Percentiles rank a stretch among this genome's conserved stretches.
Conservation (phyloP, 2,329 filamentous ascomycete species). For the Stachybotrys chartarum region DNA sequence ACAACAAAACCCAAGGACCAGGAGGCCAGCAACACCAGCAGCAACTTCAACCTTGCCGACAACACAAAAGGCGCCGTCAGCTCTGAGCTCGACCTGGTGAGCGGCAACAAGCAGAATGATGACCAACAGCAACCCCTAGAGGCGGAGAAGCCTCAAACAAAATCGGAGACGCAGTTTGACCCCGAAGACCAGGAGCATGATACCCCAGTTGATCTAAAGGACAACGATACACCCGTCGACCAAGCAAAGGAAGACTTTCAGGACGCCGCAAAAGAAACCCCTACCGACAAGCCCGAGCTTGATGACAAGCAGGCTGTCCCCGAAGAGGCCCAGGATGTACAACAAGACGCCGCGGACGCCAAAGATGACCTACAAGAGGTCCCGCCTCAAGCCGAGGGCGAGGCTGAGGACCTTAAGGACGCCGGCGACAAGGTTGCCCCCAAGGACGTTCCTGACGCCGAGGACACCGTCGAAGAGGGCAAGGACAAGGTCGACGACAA, state of each 20-base stretch:
- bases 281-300: background rate
- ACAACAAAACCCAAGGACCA: conserved; percentile 25
- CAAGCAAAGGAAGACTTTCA: conserved; percentile 1
- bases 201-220: conserved; percentile 8
- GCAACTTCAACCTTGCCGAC: conserved; percentile 19
- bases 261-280: background rate
- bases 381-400: conserved; percentile 1
- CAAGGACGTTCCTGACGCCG: background rate
- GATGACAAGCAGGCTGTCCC: conserved; percentile 5
- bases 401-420: conserved; percentile 5
- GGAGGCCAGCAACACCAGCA: conserved; percentile 19
- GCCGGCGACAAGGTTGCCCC: background rate
- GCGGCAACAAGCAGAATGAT: conserved; percentile 10
- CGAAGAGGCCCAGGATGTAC: conserved; percentile 1
- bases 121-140: conserved; percentile 1
- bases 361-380: conserved; percentile 7
- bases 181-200: conserved; percentile 5
- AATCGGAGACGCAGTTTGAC: conserved; percentile 6
- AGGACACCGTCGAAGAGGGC: conserved; percentile 2
- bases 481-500: conserved; percentile 1
- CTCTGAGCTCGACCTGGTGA: conserved; percentile 13
- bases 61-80: conserved; percentile 19
- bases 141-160: conserved; percentile 9
- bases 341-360: conserved; percentile 1
- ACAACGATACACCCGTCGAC: conserved; percentile 6